A percentile compares a stretch with the other conserved stretches of the same genome.
Evolutionary conservation across 345 rosid genomes (phyloP).

Genomic region (Draba incana): DNA sequence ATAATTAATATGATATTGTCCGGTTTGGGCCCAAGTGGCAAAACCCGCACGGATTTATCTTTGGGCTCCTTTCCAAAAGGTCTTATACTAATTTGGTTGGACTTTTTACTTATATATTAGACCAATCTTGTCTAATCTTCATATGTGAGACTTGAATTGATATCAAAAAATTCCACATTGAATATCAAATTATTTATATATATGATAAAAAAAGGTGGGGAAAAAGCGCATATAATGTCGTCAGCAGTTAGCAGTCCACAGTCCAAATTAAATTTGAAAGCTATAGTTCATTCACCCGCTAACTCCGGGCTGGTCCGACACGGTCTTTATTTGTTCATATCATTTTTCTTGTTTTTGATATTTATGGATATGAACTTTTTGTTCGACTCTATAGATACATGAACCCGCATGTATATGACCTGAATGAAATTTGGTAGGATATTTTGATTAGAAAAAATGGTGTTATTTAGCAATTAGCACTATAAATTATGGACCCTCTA

Average conservation of each 20-base stretch:
- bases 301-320: constrained; percentile 37
- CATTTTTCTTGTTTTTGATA: constrained; percentile 19
- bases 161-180: constrained; percentile 11
- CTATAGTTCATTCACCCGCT: constrained; percentile 27
- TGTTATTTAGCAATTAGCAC: background rate
- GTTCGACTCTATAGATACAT: constrained; percentile 21
- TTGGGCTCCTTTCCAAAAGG: no score
- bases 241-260: constrained; percentile 8
- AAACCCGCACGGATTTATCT: no score
- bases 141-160: no score
- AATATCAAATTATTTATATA: constrained; percentile 5
- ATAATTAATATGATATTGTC: no score
- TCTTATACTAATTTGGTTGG: no score
- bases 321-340: constrained; percentile 19
- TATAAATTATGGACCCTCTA: constrained; percentile 1
- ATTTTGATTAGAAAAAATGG: constrained; percentile 27
- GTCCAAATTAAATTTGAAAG: constrained; percentile 38
- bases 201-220: constrained; percentile 8
- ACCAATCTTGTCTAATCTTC: no score
- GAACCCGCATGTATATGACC: background rate
- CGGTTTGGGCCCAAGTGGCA: no score
- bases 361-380: constrained; percentile 29
- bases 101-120: no score
- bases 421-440: constrained; percentile 32
- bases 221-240: constrained; percentile 10